A percentile compares a stretch with the other conserved stretches of the same genome.
These are phyloP conservation scores for Leucosporidium yakuticum DNA, from an alignment of 768 basidiomycete species.

Conservation along the genomic window DNA sequence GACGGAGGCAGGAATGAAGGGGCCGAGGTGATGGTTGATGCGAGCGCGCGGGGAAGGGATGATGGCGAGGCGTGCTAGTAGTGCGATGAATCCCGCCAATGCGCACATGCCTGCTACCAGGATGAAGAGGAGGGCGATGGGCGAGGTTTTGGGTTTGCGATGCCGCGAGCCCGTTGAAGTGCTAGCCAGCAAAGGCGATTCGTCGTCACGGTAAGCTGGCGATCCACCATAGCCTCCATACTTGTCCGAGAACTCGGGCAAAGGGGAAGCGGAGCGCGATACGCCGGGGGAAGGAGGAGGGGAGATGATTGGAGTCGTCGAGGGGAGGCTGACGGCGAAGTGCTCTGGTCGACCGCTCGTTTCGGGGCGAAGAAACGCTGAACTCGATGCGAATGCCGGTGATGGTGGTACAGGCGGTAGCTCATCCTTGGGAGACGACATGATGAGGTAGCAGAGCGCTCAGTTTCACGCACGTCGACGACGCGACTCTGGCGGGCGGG, in stretches of 20 bases:
- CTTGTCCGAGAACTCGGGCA: not conserved
- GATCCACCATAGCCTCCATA: conserved; percentile 14
- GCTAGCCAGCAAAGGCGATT: too few relatives aligned
- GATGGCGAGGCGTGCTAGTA: conserved; percentile 1
- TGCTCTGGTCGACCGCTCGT: conserved; percentile 1
- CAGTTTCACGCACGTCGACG: too few relatives aligned
- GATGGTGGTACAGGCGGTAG: too few relatives aligned
- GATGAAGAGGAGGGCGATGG: too few relatives aligned
- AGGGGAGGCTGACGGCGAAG: not conserved
- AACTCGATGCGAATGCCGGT: too few relatives aligned
- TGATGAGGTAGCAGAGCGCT: too few relatives aligned
- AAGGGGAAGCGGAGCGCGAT: not conserved
- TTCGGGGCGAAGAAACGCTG: not conserved
- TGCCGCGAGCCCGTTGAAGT: too few relatives aligned
- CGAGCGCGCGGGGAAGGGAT: conserved; percentile 6
- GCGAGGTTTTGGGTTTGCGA: too few relatives aligned
- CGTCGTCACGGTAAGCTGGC: not conserved
- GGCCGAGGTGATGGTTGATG: conserved; percentile 11
- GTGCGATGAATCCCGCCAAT: not conserved
- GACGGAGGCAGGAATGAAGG: conserved; percentile 30
- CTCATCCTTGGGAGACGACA: too few relatives aligned
- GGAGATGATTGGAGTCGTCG: conserved; percentile 15
- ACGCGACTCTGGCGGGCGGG: too few relatives aligned
- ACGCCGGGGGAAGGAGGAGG: not conserved
- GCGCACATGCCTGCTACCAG: too few relatives aligned